These are phyloP conservation scores for Populus davidiana DNA, from an alignment of 345 rosid species.

Conservation along the genomic window DNA sequence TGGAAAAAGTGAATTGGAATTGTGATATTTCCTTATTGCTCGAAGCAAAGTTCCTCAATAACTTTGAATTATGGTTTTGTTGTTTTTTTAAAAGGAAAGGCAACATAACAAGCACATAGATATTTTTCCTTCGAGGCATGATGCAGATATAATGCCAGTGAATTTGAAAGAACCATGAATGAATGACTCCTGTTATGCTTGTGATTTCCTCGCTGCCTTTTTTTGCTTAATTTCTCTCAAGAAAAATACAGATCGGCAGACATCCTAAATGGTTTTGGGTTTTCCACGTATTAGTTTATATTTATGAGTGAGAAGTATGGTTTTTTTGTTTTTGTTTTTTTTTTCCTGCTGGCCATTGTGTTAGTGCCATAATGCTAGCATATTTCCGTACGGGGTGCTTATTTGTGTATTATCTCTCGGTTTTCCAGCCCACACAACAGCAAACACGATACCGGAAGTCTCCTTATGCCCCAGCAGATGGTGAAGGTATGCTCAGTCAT, in stretches of 20 bases:
- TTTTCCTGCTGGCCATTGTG: neutral
- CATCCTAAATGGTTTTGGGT: neutral
- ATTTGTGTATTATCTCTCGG: neutral
- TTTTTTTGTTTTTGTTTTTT: neutral
- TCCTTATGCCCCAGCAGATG: constrained; percentile 77
- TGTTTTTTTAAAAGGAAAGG: neutral
- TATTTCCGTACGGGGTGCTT: neutral
- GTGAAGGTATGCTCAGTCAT: constrained; percentile 55
- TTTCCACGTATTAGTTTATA: neutral
- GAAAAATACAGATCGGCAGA: neutral
- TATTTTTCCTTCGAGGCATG: neutral
- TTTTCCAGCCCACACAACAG: constrained; percentile 85
- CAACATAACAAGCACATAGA: neutral
- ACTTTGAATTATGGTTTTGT: neutral
- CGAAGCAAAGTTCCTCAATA: neutral
- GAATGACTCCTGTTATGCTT: neutral
- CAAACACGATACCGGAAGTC: constrained; percentile 96
- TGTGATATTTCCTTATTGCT: neutral
- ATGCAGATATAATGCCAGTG: neutral
- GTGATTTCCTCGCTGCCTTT: neutral
- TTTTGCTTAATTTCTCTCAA: neutral
- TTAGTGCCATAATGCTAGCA: neutral
- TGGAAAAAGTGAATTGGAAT: neutral
- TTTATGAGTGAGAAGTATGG: neutral
- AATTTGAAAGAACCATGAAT: neutral